A percentile compares a stretch with the other conserved stretches of the same genome.
These are phyloP conservation scores for Pelargonium cotyledonis DNA, from an alignment of 441 rosid genomes.

Conservation along the genomic window DNA sequence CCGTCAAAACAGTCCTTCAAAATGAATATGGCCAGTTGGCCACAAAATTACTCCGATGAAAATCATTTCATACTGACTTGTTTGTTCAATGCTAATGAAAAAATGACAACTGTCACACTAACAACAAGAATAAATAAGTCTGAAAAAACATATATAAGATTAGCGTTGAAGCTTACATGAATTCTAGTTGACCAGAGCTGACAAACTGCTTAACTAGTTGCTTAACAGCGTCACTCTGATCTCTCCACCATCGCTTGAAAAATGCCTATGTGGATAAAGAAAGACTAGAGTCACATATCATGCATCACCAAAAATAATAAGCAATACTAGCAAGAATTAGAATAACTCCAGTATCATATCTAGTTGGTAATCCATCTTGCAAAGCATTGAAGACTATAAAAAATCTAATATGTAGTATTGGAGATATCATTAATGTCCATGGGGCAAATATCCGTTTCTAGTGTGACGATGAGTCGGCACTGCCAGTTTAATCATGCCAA, in stretches of 20 bases:
- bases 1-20: neutral
- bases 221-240: constrained; percentile 67
- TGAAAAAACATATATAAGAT: neutral
- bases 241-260: constrained; percentile 98
- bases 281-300: neutral
- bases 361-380: too few species aligned
- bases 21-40: neutral
- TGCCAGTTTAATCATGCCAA: too few species aligned
- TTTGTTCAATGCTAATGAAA: neutral
- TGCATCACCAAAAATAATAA: neutral
- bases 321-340: neutral
- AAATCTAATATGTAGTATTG: too few species aligned
- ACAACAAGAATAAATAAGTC: neutral
- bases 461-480: too few species aligned
- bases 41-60: constrained; percentile 1
- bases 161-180: constrained; percentile 42
- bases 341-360: too few species aligned
- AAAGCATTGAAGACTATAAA: too few species aligned
- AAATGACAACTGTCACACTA: neutral
- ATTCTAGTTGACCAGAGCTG: constrained; percentile 84
- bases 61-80: neutral
- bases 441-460: too few species aligned
- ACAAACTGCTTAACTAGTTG: constrained; percentile 55
- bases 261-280: constrained; percentile 55
- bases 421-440: too few species aligned